Percentiles rank a stretch among this genome's conserved stretches.
phyloP scores from a whole-genome alignment of 116 monocot genomes.

The Posidonia oceanica region DNA sequence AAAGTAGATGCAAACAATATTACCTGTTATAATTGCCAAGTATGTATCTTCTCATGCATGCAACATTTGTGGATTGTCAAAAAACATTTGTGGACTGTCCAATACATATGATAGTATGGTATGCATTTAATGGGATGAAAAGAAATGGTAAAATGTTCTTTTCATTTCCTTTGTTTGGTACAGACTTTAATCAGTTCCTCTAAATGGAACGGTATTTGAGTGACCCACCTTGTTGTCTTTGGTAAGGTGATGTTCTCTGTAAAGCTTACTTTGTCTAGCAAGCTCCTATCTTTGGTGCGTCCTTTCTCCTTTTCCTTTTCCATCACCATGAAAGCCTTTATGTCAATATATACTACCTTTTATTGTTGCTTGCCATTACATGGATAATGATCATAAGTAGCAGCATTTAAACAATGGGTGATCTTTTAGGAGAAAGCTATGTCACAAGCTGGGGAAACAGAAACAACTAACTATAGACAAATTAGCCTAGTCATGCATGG shows the following conservation, averaged over 20 bases:
- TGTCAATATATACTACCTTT: neutral
- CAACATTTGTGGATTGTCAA: neutral
- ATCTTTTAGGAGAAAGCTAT: neutral
- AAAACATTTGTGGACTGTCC: neutral
- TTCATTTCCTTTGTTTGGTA: neutral
- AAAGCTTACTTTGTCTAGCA: conserved; percentile 63
- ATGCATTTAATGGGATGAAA: neutral
- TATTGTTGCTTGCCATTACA: conserved; percentile 2
- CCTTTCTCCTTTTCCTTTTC: conserved; percentile 29
- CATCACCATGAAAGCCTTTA: conserved; percentile 11
- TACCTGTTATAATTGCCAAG: conserved; percentile 1
- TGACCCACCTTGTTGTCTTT: conserved; percentile 27
- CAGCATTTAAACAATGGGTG: neutral
- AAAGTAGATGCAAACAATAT: conserved; percentile 1
- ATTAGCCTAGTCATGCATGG: too few species aligned
- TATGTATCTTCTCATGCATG: conserved; percentile 2
- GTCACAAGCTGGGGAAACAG: neutral
- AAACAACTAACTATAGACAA: too few species aligned
- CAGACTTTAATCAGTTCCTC: conserved; percentile 6
- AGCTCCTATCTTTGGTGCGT: conserved; percentile 22
- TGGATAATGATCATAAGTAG: conserved; percentile 1
- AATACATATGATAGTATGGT: neutral
- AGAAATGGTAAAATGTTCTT: conserved; percentile 3
- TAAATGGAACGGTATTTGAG: neutral
- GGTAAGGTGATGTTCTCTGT: conserved; percentile 41